These are phyloP conservation scores for Drechslera avenae DNA, from an alignment of 2,329 filamentous ascomycete species.

Conservation along the genomic window DNA sequence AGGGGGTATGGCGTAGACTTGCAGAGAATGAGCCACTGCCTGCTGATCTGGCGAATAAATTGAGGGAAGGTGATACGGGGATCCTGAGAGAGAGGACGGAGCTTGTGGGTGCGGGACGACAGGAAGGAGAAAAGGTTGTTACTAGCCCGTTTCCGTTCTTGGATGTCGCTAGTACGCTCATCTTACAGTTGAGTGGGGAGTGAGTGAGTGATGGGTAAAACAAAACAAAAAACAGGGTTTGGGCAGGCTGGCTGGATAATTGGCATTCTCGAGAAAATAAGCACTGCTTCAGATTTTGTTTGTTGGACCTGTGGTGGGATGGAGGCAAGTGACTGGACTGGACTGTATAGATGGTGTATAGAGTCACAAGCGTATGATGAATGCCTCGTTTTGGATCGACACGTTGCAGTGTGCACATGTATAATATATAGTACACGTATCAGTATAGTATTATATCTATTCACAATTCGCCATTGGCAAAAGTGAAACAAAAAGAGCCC, in stretches of 20 bases:
- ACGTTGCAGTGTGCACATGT: too few species aligned
- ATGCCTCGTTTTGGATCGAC: too few species aligned
- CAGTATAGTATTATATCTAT: too few species aligned
- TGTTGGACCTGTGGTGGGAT: background rate
- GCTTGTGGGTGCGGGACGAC: slow-evolving; percentile 55
- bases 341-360: too few species aligned
- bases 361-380: background rate
- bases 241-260: too few species aligned
- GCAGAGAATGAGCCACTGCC: slow-evolving; percentile 41
- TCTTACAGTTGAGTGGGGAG: slow-evolving; percentile 74
- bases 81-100: slow-evolving; percentile 48
- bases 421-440: too few species aligned
- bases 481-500: too few species aligned
- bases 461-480: too few species aligned
- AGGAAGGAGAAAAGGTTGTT: slow-evolving; percentile 85
- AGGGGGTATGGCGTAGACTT: slow-evolving; percentile 42
- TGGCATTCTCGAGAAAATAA: too few species aligned
- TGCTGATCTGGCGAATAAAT: slow-evolving; percentile 36
- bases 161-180: slow-evolving; percentile 88
- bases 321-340: background rate
- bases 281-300: too few species aligned
- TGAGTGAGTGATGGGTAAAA: slow-evolving; percentile 7
- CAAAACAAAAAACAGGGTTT: background rate
- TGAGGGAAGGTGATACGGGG: slow-evolving; percentile 41
- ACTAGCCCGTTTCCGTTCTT: slow-evolving; percentile 95